Base-by-base conservation (phyloP, 768 basidiomycete genomes). In the Rhizopogon salebrosus region DNA sequence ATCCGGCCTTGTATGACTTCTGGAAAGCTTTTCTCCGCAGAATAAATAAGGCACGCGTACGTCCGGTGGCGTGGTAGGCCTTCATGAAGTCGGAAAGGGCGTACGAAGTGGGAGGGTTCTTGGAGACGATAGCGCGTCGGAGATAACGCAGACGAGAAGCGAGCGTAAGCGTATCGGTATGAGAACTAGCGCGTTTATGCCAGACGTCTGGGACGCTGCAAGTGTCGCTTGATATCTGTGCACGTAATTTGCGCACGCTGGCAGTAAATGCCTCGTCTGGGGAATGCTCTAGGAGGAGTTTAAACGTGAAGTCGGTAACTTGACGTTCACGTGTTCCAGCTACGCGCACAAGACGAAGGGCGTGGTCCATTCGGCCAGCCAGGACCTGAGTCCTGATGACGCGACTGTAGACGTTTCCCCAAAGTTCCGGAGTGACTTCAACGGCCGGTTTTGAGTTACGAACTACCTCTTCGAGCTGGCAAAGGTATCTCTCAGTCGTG, bases 331-430 rank as follows among this genome's bases (percentile, higher is more conserved):
- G 64, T 8, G 66, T 50, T 2, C 56, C 57, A 9, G 70, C 69
- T 10, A 65, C 58, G 4, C 74, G 75, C n/a, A 82, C 59, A 39
- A 83, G 62, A n/a, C 57, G 45, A n/a, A 82, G 34, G 3, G 82
- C 82, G 18, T 70, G 69, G 0, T 71, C 63, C 2, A 71, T 49
- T 27, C 73, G 69, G 14, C 73, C 71, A 3, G 68, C 63, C 13
- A 64, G 56, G 7, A 73, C 73, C 18, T 80, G 70, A 9, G 63
- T 68, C 42, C 72, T 68, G 20, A 85, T 62, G 2, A 75, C 75
- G 11, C 69, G 40, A n/a, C 64, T 73, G 65, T 63, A 77, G 49
- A 51, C 57, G 27, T 46, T 34, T 24, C 51, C 16, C 18, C 45
- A 45, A 36, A 51, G 37, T 13, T 51, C 27, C 3, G 66, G 55